phyloP scores from a whole-genome alignment of 73 alveolate genomes.

The Paramecium biaurelia region DNA sequence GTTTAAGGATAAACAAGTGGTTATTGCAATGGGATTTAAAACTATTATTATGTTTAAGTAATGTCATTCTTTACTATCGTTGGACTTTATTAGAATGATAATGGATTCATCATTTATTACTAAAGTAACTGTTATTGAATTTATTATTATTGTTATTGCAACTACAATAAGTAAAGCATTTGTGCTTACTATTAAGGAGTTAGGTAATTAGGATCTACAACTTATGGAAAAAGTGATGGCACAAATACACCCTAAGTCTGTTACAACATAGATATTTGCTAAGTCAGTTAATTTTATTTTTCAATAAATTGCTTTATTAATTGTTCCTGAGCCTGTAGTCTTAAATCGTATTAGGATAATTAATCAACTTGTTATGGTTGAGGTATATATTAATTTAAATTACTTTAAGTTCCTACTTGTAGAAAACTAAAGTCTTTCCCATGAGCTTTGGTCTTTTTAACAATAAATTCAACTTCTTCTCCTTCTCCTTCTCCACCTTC shows the following conservation, averaged over 20 bases:
- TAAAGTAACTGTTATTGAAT: not conserved
- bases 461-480: constrained; percentile 35
- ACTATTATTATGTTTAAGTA: not conserved
- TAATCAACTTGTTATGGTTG: not conserved
- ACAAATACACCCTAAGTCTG: not conserved
- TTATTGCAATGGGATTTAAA: not conserved
- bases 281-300: not conserved
- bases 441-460: constrained; percentile 23
- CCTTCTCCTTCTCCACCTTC: constrained; percentile 41
- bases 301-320: not conserved
- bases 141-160: not conserved
- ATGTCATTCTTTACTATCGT: not conserved
- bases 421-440: constrained; percentile 47
- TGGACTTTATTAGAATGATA: not conserved
- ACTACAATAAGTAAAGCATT: not conserved
- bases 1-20: not conserved
- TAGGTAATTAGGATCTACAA: not conserved
- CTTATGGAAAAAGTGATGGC: not conserved
- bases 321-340: not conserved
- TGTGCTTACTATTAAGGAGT: not conserved
- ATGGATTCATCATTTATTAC: not conserved
- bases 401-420: not conserved
- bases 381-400: not conserved
- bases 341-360: not conserved
- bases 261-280: not conserved